phyloP scores from a whole-genome alignment of 495 filamentous ascomycete genomes.

The Staphylotrichum tortipilum region DNA sequence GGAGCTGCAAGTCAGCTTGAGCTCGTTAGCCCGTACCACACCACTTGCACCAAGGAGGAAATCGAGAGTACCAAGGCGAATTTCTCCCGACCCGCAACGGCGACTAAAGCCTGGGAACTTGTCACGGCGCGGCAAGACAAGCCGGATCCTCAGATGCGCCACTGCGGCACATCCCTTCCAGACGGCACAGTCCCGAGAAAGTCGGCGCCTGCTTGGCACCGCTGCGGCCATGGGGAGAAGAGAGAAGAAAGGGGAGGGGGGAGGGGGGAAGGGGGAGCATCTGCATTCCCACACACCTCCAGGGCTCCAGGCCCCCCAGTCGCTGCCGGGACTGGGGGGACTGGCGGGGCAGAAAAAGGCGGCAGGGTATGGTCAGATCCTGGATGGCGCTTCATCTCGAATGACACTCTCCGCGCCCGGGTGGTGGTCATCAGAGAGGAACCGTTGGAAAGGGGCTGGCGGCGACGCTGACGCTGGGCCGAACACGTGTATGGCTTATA shows the following conservation, averaged over 20 bases:
- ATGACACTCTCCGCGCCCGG: not conserved
- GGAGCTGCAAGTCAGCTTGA: constrained; percentile 1
- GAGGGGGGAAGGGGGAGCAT: no score
- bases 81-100: not conserved
- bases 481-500: constrained; percentile 1
- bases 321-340: not conserved
- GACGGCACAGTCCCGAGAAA: not conserved
- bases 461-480: not conserved
- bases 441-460: not conserved
- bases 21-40: not conserved
- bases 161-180: not conserved
- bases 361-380: constrained; percentile 5
- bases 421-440: not conserved
- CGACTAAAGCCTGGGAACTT: not conserved
- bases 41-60: not conserved
- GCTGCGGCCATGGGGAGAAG: not conserved
- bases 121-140: not conserved
- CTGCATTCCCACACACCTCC: no score
- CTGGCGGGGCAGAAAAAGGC: constrained; percentile 4
- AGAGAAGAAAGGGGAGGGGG: no score
- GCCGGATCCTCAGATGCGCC: constrained; percentile 3
- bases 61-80: not conserved
- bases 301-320: no score
- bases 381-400: not conserved
- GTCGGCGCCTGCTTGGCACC: constrained; percentile 4